phyloP scores from a whole-genome alignment of 257 asterid genomes.

The Solanum chilense region DNA sequence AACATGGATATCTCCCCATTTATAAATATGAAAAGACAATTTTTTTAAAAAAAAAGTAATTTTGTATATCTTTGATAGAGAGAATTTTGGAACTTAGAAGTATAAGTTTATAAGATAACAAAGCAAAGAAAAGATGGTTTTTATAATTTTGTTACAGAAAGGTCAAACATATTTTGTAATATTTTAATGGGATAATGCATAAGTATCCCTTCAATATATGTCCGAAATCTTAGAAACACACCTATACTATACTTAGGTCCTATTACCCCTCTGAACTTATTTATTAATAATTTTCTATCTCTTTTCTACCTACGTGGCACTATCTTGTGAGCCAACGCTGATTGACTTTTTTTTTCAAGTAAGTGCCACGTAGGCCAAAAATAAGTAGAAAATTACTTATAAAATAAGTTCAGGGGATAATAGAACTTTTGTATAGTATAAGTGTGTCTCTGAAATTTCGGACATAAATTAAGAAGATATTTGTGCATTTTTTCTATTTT shows the following conservation, averaged over 20 bases:
- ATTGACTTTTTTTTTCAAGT: no score
- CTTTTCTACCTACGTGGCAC: no score
- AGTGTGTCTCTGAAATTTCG: accelerated
- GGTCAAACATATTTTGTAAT: constrained; percentile 1
- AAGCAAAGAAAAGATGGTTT: not conserved
- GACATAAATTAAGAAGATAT: accelerated
- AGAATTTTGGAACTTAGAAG: not conserved
- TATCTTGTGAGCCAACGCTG: no score
- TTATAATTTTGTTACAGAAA: not conserved
- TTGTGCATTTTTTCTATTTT: not conserved
- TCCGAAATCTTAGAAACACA: accelerated
- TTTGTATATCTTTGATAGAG: not conserved
- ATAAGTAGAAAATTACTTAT: no score
- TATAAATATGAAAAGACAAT: not conserved
- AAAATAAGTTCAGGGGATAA: accelerated
- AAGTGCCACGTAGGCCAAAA: accelerated
- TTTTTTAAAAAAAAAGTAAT: no score
- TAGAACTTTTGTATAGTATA: accelerated
- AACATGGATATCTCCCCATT: constrained; percentile 15
- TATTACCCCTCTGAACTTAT: no score
- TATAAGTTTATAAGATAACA: not conserved
- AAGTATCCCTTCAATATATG: accelerated
- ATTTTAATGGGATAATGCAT: not conserved
- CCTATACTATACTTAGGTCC: no score
- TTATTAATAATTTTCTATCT: no score